phyloP scores from a whole-genome alignment of 2,329 filamentous ascomycete species.

The Diaporthe citri region DNA sequence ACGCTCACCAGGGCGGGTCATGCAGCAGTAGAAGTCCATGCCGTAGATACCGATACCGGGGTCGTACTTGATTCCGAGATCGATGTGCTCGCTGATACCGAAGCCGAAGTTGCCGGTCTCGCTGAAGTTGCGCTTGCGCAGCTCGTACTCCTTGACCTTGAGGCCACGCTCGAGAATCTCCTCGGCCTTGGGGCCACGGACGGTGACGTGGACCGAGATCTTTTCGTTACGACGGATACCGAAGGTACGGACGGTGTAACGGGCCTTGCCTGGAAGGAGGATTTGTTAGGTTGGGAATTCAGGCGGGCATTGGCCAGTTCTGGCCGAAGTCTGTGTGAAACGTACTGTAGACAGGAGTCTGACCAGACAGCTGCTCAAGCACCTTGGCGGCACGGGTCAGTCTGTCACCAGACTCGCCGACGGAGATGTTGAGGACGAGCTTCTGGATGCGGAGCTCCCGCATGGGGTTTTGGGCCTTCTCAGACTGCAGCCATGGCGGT shows the following conservation, averaged over 20 bases:
- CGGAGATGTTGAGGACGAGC: conserved; percentile 99
- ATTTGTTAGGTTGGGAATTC: not conserved
- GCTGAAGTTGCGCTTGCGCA: conserved; percentile 99
- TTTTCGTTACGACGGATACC: conserved; percentile 99
- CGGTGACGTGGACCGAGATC: conserved; percentile 99
- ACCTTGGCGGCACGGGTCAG: conserved; percentile 99
- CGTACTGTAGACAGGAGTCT: conserved; percentile 99
- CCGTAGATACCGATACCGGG: conserved; percentile 98
- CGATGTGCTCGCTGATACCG: conserved; percentile 99
- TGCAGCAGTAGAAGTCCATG: conserved; percentile 99
- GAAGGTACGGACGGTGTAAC: conserved; percentile 99
- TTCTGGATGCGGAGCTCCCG: conserved; percentile 99
- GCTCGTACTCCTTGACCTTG: conserved; percentile 99
- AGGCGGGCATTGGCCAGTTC: not conserved
- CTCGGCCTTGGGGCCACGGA: conserved; percentile 97
- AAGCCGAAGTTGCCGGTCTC: conserved; percentile 99
- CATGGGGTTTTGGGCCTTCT: conserved; percentile 98
- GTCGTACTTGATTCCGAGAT: conserved; percentile 99
- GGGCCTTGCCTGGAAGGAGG: conserved; percentile 84
- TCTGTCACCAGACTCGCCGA: conserved; percentile 99
- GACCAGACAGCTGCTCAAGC: conserved; percentile 99
- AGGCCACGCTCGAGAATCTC: conserved; percentile 99
- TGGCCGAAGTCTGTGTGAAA: conserved; percentile 42
- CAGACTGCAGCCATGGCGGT: conserved; percentile 66
- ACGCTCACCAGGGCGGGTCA: conserved; percentile 99